A percentile compares a stretch with the other conserved stretches of the same genome.
These are phyloP conservation scores for Euryodendron excelsum DNA, from an alignment of 148 eudicot genomes.

Conservation along the genomic window DNA sequence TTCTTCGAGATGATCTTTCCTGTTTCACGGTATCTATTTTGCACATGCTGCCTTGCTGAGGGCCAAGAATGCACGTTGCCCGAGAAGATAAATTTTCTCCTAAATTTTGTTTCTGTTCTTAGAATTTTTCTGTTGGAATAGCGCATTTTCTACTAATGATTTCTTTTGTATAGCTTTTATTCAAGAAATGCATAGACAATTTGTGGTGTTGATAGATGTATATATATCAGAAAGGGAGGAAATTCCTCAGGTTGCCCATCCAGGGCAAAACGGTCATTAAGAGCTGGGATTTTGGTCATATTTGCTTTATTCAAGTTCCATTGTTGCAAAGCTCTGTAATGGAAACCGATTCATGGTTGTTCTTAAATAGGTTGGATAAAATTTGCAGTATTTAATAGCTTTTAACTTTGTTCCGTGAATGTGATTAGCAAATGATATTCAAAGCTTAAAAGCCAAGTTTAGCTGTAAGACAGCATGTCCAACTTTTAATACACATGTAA, in stretches of 20 bases:
- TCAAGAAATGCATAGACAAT: neutral
- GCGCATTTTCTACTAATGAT: neutral
- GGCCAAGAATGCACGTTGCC: constrained; percentile 2
- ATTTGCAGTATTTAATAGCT: too few relatives aligned
- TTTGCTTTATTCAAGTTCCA: neutral
- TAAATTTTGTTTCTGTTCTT: neutral
- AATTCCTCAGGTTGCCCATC: too few relatives aligned
- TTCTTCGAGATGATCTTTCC: neutral
- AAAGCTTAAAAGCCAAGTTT: too few relatives aligned
- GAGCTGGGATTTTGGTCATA: neutral
- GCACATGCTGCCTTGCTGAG: neutral
- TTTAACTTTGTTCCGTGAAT: too few relatives aligned
- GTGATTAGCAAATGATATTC: too few relatives aligned
- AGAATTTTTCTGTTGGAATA: neutral
- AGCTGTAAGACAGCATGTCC: too few relatives aligned
- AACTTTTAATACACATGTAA: too few relatives aligned
- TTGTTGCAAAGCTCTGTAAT: neutral
- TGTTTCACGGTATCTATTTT: neutral
- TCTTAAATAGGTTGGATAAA: too few relatives aligned
- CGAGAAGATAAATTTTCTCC: neutral
- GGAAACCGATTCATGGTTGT: too few relatives aligned
- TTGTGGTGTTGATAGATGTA: neutral
- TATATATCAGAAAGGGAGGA: neutral
- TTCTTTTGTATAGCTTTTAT: neutral
- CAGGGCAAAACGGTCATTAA: too few relatives aligned